These are phyloP conservation scores for Trichoderma koningii DNA, from an alignment of 2,329 filamentous ascomycete species.

Conservation along the genomic window DNA sequence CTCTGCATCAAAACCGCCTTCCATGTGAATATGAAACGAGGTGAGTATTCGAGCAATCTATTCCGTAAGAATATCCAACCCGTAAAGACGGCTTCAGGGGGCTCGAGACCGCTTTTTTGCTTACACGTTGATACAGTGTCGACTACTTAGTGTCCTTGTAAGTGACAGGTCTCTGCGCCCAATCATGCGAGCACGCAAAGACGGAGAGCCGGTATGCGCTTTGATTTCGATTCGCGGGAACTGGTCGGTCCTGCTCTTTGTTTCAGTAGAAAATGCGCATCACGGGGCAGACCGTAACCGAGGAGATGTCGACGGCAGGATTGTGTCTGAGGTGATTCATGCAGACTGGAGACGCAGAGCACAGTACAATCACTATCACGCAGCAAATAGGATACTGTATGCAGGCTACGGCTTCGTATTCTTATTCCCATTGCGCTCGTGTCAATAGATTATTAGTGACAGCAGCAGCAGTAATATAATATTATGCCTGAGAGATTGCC, in stretches of 20 bases:
- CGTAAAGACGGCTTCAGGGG: background rate
- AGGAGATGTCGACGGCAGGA: constrained; percentile 10
- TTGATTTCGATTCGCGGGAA: background rate
- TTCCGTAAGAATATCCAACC: too few species aligned
- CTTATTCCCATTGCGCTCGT: background rate
- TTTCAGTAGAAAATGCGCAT: constrained; percentile 1
- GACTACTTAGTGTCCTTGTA: background rate
- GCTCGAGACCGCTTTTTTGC: constrained; percentile 18
- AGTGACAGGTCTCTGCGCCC: background rate
- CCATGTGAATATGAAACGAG: constrained; percentile 12
- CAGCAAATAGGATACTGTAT: background rate
- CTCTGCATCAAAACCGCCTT: background rate
- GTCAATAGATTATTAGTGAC: too few species aligned
- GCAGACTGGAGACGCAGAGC: background rate
- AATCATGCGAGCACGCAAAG: background rate
- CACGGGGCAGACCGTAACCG: background rate
- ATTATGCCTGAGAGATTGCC: background rate
- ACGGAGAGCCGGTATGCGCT: background rate
- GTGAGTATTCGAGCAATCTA: background rate
- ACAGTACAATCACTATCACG: too few species aligned
- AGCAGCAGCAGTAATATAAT: too few species aligned
- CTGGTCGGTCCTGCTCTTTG: background rate
- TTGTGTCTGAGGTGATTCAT: background rate
- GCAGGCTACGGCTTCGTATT: constrained; percentile 4
- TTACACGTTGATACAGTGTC: background rate